A percentile compares a stretch with the other conserved stretches of the same genome.
Conservation (phyloP, 768 basidiomycete genomes). For the Russula sp. region DNA sequence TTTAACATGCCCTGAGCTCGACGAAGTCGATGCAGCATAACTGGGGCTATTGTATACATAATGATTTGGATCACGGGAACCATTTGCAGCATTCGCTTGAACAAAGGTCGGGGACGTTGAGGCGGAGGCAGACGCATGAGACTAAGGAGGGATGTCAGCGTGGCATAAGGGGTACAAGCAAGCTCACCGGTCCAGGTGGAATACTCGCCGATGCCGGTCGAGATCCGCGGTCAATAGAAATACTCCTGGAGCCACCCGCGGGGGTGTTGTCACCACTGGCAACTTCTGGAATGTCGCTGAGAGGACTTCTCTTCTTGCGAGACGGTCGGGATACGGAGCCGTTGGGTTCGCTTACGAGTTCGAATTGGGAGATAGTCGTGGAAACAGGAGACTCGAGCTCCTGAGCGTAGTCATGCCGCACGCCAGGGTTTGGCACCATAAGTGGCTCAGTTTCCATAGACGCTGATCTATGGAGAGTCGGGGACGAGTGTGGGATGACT, state of each 20-base stretch:
- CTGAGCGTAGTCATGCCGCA: slow-evolving; percentile 4
- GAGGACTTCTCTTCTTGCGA: slow-evolving; percentile 10
- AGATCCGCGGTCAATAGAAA: slow-evolving; percentile 8
- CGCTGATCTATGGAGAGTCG: not conserved
- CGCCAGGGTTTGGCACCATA: slow-evolving; percentile 19
- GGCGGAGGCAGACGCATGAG: not conserved
- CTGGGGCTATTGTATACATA: slow-evolving; percentile 18
- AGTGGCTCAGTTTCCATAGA: slow-evolving; percentile 12
- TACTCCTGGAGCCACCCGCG: slow-evolving; percentile 13
- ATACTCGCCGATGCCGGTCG: slow-evolving; percentile 5
- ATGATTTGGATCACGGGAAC: not conserved
- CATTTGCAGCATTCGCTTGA: not conserved
- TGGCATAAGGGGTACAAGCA: not conserved
- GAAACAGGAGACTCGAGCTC: slow-evolving; percentile 20
- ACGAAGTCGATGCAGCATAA: not conserved
- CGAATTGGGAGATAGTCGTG: slow-evolving; percentile 22
- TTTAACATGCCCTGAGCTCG: not conserved
- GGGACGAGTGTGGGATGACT: not conserved
- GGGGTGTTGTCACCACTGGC: slow-evolving; percentile 20
- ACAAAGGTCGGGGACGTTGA: slow-evolving; percentile 3
- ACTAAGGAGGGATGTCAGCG: not conserved
- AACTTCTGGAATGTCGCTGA: slow-evolving; percentile 17
- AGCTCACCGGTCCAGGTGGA: slow-evolving; percentile 3
- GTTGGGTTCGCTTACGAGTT: slow-evolving; percentile 20
- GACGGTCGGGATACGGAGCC: slow-evolving; percentile 12